Evolutionary conservation across 768 basidiomycete species (phyloP).

Genomic region (Boletus edulis): DNA sequence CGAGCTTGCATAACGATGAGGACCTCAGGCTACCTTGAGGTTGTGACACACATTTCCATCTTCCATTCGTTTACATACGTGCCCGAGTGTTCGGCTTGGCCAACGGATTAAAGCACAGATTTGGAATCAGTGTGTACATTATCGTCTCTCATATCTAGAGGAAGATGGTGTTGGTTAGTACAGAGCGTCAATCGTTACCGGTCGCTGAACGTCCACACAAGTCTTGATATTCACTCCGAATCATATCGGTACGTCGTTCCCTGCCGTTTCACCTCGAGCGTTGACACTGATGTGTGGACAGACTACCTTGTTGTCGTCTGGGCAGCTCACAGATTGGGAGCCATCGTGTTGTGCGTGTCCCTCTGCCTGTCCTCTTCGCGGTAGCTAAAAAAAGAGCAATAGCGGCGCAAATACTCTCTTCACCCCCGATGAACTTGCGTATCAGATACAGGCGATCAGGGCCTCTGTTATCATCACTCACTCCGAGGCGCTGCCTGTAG

Average conservation of each 20-base stretch:
- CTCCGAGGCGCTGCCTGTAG: constrained; percentile 42
- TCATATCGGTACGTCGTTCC: constrained; percentile 48
- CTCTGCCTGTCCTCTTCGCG: neutral
- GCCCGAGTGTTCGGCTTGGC: constrained; percentile 37
- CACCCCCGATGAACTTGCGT: constrained; percentile 52
- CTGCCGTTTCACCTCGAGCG: neutral
- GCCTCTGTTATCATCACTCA: constrained; percentile 50
- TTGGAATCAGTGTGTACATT: constrained; percentile 31
- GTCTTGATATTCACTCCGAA: constrained; percentile 68
- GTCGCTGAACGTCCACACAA: constrained; percentile 25
- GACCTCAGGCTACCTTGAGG: too few relatives aligned
- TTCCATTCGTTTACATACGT: constrained; percentile 28
- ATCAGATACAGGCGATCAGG: constrained; percentile 52
- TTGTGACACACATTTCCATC: neutral
- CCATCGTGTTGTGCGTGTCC: constrained; percentile 50
- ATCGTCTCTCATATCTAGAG: constrained; percentile 18
- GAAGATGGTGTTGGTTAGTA: constrained; percentile 40
- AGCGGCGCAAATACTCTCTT: constrained; percentile 65
- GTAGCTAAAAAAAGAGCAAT: neutral
- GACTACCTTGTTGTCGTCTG: constrained; percentile 56
- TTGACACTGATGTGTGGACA: constrained; percentile 18
- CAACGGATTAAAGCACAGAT: constrained; percentile 35
- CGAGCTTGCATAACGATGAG: too few relatives aligned
- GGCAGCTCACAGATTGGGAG: constrained; percentile 56
- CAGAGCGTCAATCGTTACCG: neutral